A percentile compares a stretch with the other conserved stretches of the same genome.
These are phyloP conservation scores for Suhomyces taliae DNA, from an alignment of 1,139 yeast genomes.

Conservation along the genomic window DNA sequence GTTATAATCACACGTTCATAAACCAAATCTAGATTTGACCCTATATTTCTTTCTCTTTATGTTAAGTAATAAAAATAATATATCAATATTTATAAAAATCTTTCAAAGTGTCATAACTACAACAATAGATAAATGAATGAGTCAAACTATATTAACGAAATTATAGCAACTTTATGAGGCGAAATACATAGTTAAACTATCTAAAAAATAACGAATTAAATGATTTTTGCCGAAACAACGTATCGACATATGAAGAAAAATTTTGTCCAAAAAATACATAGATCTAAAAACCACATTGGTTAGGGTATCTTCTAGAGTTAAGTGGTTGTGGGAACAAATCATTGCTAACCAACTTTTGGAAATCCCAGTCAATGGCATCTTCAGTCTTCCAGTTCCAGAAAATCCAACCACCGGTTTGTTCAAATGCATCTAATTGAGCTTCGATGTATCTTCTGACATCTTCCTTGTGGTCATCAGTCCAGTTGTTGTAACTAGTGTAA, in stretches of 20 bases:
- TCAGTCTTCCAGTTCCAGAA: constrained; percentile 96
- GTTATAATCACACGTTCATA: too few relatives aligned
- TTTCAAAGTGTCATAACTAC: background rate
- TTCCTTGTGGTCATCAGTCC: constrained; percentile 59
- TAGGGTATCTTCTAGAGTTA: constrained; percentile 60
- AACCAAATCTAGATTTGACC: too few relatives aligned
- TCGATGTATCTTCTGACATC: constrained; percentile 74
- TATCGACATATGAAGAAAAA: background rate
- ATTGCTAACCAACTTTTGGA: constrained; percentile 52
- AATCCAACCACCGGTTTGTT: constrained; percentile 73
- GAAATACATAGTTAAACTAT: background rate
- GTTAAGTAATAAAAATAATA: too few relatives aligned
- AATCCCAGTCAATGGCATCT: constrained; percentile 83
- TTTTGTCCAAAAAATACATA: background rate
- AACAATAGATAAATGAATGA: too few relatives aligned
- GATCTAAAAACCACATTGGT: constrained; percentile 54
- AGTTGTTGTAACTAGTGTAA: constrained; percentile 52
- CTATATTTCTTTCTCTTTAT: too few relatives aligned
- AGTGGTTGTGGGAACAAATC: constrained; percentile 83
- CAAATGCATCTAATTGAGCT: constrained; percentile 87
- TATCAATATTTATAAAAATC: too few relatives aligned
- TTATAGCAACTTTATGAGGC: background rate
- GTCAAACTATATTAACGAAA: background rate
- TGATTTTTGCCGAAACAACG: background rate
- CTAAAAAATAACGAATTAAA: background rate